A percentile compares a stretch with the other conserved stretches of the same genome.
Conservation (phyloP, 2,329 filamentous ascomycete genomes). For the Claviceps sp. region DNA sequence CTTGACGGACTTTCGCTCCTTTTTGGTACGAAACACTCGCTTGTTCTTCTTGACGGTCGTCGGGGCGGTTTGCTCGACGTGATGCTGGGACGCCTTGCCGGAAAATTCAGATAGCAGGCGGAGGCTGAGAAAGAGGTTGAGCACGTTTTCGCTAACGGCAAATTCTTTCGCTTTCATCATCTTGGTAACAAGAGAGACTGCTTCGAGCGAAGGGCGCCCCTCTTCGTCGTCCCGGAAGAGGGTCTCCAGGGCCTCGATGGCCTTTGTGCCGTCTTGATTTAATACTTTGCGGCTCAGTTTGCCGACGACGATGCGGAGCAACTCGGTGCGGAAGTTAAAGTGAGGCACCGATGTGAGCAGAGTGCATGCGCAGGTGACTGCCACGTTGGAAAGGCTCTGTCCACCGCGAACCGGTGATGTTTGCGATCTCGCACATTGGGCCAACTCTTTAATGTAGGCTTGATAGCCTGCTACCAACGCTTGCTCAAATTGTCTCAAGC, state of each 20-base stretch:
- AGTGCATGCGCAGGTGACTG: slow-evolving; percentile 73
- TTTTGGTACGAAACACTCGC: slow-evolving; percentile 84
- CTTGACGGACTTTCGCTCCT: slow-evolving; percentile 66
- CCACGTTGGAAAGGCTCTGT: slow-evolving; percentile 52
- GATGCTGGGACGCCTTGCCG: slow-evolving; percentile 67
- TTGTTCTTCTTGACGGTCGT: slow-evolving; percentile 44
- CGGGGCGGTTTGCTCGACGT: slow-evolving; percentile 40
- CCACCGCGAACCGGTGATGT: slow-evolving; percentile 24
- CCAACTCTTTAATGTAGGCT: slow-evolving; percentile 64
- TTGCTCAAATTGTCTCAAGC: slow-evolving; percentile 74
- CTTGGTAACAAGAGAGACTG: slow-evolving; percentile 70
- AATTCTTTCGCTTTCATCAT: slow-evolving; percentile 91
- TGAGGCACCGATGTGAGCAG: slow-evolving; percentile 75
- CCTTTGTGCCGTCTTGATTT: slow-evolving; percentile 66
- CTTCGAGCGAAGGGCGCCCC: slow-evolving; percentile 75
- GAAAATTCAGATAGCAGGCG: slow-evolving; percentile 80
- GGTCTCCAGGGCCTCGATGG: slow-evolving; percentile 62
- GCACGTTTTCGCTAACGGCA: slow-evolving; percentile 65
- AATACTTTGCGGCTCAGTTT: slow-evolving; percentile 63
- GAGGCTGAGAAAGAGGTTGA: slow-evolving; percentile 85
- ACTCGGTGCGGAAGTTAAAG: slow-evolving; percentile 88
- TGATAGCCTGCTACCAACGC: slow-evolving; percentile 77
- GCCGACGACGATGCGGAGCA: slow-evolving; percentile 74
- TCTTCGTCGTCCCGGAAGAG: slow-evolving; percentile 83
- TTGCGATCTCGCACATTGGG: slow-evolving; percentile 49